Base-by-base conservation (phyloP, 2,329 filamentous ascomycete genomes). In the Cercospora berteroae region DNA sequence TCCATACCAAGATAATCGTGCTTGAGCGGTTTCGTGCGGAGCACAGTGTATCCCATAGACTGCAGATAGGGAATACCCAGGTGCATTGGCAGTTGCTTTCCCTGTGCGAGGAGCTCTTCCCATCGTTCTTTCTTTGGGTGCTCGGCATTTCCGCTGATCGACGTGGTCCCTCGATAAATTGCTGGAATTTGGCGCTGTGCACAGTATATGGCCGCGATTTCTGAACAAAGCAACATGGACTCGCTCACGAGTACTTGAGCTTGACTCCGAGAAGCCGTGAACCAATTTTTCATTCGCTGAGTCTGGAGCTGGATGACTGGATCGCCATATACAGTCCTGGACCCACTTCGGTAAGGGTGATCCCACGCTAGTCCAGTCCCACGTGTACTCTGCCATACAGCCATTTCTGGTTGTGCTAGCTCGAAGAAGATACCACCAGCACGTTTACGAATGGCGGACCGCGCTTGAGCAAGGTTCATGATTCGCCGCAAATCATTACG, bases 161-260 rank as follows among this genome's bases (percentile, higher is more conserved):
- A n/a, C 1, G 74, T 39, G 1, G 74, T 78, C 71, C 83, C 83
- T 69, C 81, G 77, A 71, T 82, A 87, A 60, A 85, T 79, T 56
- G 81, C 79, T 0, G 86, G 85, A 29, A 87, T 82, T 7, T 80
- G 76, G 18, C 85, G 79, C 50, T 84, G 81, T n/a, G 77, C 75
- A 70, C 83, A 85, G 84, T 84, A 88, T 12, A 75, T 71, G 13
- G 80, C 85, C 7, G 81, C 83, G n/a, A 83, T 77, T 59, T 83
- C 80, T 64, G 82, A 81, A 16, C 84, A 86, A 23, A 89, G 75
- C 67, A 87, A 77, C 87, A 89, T 90, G 39, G 81, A 71, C 60
- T 85, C 80, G 79, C 78, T 69, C 76, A 82, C 67, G 68, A 80
- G 76, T 25, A 79, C 74, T 50, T 67, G 66, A 5, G 69, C 64